Percentiles rank a stretch among this genome's conserved stretches.
Conservation (phyloP, 75 land plant species). For the Pinus taeda region DNA sequence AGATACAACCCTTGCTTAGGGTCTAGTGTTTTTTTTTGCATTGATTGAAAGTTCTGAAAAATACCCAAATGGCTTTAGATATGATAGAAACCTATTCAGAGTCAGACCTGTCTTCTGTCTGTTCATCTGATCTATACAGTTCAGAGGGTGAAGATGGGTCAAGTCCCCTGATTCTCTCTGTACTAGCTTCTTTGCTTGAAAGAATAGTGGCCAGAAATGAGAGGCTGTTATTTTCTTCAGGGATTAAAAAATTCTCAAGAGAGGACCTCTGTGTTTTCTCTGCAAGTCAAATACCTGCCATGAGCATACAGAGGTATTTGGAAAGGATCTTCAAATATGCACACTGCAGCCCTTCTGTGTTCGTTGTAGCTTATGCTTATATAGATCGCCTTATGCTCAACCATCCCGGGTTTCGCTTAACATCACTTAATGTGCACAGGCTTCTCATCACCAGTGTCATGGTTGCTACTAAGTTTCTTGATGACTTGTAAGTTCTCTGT, state of each 20-base stretch:
- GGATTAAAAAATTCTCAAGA: background rate
- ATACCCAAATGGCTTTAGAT: too few relatives aligned
- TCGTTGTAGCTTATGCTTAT: constrained; percentile 76
- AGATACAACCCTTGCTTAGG: too few relatives aligned
- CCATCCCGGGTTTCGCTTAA: constrained; percentile 37
- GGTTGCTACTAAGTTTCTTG: constrained; percentile 75
- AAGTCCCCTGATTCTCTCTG: background rate
- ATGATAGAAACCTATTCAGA: too few relatives aligned
- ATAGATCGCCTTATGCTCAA: constrained; percentile 60
- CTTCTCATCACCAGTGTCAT: constrained; percentile 78
- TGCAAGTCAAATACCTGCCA: constrained; percentile 41
- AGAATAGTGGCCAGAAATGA: background rate
- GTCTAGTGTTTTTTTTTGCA: too few relatives aligned
- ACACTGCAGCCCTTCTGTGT: constrained; percentile 51
- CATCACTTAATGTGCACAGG: constrained; percentile 59
- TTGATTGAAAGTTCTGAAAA: too few relatives aligned
- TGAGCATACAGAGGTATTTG: constrained; percentile 54
- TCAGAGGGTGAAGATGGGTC: background rate
- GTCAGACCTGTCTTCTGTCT: background rate
- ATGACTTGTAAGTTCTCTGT: constrained; percentile 42
- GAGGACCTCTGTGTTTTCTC: constrained; percentile 26
- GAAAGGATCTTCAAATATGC: constrained; percentile 76
- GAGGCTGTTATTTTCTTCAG: background rate
- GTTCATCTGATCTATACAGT: background rate
- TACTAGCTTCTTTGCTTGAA: background rate